Evolutionary conservation across 2,329 filamentous ascomycete species (phyloP), one percentile per base, ranked within the genome.

Genomic region (Catunica adiposa): DNA sequence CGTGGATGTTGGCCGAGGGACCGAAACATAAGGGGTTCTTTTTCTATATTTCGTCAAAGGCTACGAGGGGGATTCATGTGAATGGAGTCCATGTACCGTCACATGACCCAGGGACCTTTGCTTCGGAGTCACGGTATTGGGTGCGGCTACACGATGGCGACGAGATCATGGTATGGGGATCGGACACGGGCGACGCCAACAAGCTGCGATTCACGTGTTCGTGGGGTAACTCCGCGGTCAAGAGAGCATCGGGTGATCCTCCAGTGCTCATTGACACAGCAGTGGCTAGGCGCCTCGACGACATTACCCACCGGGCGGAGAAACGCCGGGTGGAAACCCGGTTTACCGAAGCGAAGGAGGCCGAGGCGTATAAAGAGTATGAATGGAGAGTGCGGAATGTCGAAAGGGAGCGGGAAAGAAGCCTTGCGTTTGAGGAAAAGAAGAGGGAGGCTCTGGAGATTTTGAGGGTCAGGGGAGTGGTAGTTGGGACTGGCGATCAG

Each of bases 31-130:
- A 78, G 11, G 71, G 82, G 1, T 82, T 82, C 62, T 75, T 79
- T 3, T 84, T 89, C 59, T 83, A 80, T 64, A 81, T 96, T 53
- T 83, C 84, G 1, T 94, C 88, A 2, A 88, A 89, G 62, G 84
- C 86, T 3, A 83, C 81, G 5, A 73, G 74, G 26, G 86, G 87
- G 20, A 86, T 96, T 59, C 76, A 72, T 61, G 74, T 97, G 64
- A 96, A 96, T 63, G 81, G 78, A 26, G 74, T 78, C n/a, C 71
- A 73, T 42, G 69, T 96, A 23, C 70, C 67, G 1, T 78, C 80
- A 1, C 70, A 77, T 40, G 73, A 80, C 38, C 65, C 72, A 7
- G 75, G 75, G 58, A 73, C 78, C 57, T 73, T 75, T 2, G 68
- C 71, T 25, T 72, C 74, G 0, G 69, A 79, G 1, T 86, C 77